phyloP scores from a whole-genome alignment of 805 yeast species.

The Blastobotrys attinorum region DNA sequence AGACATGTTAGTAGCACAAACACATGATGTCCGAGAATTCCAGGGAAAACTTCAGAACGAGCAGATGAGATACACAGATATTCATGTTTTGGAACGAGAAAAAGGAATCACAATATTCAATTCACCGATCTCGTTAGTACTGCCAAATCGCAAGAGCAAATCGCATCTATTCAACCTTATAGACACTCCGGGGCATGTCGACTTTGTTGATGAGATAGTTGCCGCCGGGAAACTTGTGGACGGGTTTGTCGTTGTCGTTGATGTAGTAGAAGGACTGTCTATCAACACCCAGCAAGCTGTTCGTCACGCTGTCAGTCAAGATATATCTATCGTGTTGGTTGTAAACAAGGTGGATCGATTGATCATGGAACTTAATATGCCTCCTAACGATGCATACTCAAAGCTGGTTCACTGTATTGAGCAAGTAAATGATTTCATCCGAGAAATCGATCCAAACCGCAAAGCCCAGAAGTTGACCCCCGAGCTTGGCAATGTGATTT shows the following conservation, averaged over 20 bases:
- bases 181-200: conserved; percentile 90
- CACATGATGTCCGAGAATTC: conserved; percentile 43
- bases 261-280: conserved; percentile 75
- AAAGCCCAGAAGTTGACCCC: conserved; percentile 45
- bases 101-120: conserved; percentile 64
- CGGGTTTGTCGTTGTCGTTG: conserved; percentile 64
- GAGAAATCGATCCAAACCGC: conserved; percentile 6
- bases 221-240: conserved; percentile 55
- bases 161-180: conserved; percentile 56
- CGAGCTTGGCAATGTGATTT: conserved; percentile 55
- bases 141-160: conserved; percentile 44
- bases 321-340: conserved; percentile 50
- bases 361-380: conserved; percentile 68
- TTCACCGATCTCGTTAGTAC: conserved; percentile 52
- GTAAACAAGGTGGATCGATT: conserved; percentile 81
- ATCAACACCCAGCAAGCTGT: conserved; percentile 44
- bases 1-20: conserved; percentile 58
- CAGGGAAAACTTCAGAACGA: conserved; percentile 32
- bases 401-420: conserved; percentile 57
- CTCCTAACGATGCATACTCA: conserved; percentile 64
- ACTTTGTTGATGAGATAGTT: conserved; percentile 69
- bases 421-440: conserved; percentile 53
- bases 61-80: conserved; percentile 62
- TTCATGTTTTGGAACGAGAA: conserved; percentile 56
- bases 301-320: conserved; percentile 41